phyloP scores from a whole-genome alignment of 2,329 filamentous ascomycete species.

The Penicillium occitanis region DNA sequence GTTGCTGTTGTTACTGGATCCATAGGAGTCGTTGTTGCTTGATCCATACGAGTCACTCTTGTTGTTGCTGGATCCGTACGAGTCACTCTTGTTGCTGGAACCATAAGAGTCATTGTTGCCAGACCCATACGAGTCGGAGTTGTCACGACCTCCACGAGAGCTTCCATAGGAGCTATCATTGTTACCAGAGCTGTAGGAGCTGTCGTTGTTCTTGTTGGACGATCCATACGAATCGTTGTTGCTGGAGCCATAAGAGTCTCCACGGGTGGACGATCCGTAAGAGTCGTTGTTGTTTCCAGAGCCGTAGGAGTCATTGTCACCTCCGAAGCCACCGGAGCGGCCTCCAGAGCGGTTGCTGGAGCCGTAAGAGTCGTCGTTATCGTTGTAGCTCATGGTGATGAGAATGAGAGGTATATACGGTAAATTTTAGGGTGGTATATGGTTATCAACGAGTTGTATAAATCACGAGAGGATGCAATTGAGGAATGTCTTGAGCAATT shows the following conservation, averaged over 20 bases:
- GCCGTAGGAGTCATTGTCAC: conserved; percentile 6
- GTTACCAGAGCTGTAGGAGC: conserved; percentile 4
- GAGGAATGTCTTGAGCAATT: not conserved
- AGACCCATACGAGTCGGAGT: not conserved
- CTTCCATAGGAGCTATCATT: not conserved
- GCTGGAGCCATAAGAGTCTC: conserved; percentile 6
- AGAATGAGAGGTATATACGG: not conserved
- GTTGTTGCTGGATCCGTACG: not conserved
- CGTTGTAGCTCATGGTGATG: conserved; percentile 17
- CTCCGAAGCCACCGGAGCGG: conserved; percentile 6
- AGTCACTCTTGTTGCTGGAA: not conserved
- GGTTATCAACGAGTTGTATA: not conserved
- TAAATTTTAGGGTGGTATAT: not conserved
- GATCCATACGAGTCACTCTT: not conserved
- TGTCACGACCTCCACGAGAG: not conserved
- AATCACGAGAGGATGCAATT: not conserved
- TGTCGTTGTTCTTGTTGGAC: not conserved
- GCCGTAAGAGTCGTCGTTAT: conserved; percentile 15
- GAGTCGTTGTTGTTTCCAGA: conserved; percentile 11
- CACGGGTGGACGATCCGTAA: not conserved
- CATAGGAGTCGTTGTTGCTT: not conserved
- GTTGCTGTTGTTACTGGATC: not conserved
- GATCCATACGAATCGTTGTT: conserved; percentile 15
- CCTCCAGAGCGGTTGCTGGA: conserved; percentile 9
- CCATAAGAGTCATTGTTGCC: not conserved